Evolutionary conservation across 2,329 filamentous ascomycete species (phyloP).

Genomic region (Ceratocystis diversiconidia): DNA sequence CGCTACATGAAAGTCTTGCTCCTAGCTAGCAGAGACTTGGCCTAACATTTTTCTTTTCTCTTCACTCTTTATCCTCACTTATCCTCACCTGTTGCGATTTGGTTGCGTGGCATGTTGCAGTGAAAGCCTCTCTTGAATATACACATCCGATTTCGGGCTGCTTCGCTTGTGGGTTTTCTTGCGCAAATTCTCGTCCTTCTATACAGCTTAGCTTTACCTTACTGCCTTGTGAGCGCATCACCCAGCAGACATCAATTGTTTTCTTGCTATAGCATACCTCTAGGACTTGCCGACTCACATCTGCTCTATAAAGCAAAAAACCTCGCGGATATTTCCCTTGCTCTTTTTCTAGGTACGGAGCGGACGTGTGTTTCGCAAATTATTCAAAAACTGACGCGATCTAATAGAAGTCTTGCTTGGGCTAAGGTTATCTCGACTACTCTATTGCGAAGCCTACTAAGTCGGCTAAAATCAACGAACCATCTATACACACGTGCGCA

Average conservation of each 20-base stretch:
- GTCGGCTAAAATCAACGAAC: not conserved
- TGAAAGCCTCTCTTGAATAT: not conserved
- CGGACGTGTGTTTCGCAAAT: not conserved
- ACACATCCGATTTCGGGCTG: not conserved
- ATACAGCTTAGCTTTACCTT: not conserved
- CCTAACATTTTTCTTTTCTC: not conserved
- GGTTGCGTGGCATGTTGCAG: not conserved
- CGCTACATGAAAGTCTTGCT: not conserved
- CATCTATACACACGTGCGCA: not conserved
- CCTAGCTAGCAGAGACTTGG: not conserved
- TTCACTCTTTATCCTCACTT: not conserved
- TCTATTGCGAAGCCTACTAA: not conserved
- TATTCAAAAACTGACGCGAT: not conserved
- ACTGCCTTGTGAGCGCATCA: not conserved
- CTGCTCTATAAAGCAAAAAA: no score
- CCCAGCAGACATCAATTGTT: not conserved
- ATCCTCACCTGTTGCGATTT: not conserved
- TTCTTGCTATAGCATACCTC: not conserved
- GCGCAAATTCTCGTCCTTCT: not conserved
- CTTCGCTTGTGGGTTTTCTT: not conserved
- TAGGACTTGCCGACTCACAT: no score
- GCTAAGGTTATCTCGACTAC: not conserved
- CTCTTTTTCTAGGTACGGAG: not conserved
- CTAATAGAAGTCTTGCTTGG: not conserved
- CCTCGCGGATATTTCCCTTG: not conserved